These are phyloP conservation scores for Colletotrichum tofieldiae DNA, from an alignment of 2,329 filamentous ascomycete genomes.

Conservation along the genomic window DNA sequence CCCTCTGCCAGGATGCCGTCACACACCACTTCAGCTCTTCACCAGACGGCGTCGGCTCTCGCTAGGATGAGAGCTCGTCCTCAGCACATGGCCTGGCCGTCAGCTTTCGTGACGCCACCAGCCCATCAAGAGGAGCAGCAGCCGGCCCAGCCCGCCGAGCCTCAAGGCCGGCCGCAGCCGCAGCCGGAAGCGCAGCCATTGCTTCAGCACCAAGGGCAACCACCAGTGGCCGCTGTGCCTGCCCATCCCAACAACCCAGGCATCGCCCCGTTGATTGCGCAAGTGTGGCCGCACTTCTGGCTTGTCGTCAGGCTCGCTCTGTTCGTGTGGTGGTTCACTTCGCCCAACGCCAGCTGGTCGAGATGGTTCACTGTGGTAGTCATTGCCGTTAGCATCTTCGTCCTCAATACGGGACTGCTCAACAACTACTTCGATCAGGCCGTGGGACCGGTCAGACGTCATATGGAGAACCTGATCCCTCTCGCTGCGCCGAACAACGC, in stretches of 20 bases:
- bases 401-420: constrained; percentile 73
- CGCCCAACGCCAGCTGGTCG: constrained; percentile 70
- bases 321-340: constrained; percentile 78
- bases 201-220: constrained; percentile 49
- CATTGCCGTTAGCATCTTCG: constrained; percentile 69
- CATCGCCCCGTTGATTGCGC: constrained; percentile 56
- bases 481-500: constrained; percentile 59
- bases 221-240: constrained; percentile 47
- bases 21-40: constrained; percentile 15
- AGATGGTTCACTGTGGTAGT: constrained; percentile 71
- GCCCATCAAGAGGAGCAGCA: constrained; percentile 44
- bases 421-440: constrained; percentile 69
- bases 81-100: constrained; percentile 38
- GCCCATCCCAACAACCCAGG: constrained; percentile 59
- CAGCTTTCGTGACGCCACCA: constrained; percentile 23
- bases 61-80: constrained; percentile 33
- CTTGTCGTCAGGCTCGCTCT: constrained; percentile 70
- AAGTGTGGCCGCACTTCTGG: constrained; percentile 75
- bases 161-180: constrained; percentile 42
- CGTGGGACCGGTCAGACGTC: constrained; percentile 71
- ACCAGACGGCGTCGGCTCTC: constrained; percentile 30
- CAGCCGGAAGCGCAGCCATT: constrained; percentile 49
- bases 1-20: constrained; percentile 48
- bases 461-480: constrained; percentile 73
- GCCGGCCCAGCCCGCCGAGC: constrained; percentile 29